phyloP scores from a whole-genome alignment of 768 basidiomycete genomes.

The Naganishia friedmannii region DNA sequence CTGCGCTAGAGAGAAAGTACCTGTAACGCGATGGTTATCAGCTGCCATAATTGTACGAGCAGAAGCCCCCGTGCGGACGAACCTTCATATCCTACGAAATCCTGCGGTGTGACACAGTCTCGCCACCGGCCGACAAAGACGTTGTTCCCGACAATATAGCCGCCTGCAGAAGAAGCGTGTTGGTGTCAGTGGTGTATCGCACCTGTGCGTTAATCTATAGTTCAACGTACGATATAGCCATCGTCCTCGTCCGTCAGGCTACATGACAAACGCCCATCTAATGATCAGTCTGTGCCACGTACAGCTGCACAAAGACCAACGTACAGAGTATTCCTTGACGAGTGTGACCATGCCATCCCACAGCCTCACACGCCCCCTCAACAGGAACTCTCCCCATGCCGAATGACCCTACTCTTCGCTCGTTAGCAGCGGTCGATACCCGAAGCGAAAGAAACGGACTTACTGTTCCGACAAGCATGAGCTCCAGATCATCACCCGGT shows the following conservation, averaged over 20 bases:
- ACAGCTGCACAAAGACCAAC: slow-evolving; percentile 20
- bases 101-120: slow-evolving; percentile 68
- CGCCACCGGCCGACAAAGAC: slow-evolving; percentile 81
- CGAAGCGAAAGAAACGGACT: not conserved
- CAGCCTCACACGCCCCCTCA: slow-evolving; percentile 47
- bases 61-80: not conserved
- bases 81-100: slow-evolving; percentile 75
- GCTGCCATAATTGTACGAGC: not conserved
- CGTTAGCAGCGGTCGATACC: not conserved
- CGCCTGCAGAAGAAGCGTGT: slow-evolving; percentile 45
- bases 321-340: slow-evolving; percentile 52
- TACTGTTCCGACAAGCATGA: slow-evolving; percentile 47
- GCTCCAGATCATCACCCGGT: slow-evolving; percentile 40
- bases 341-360: slow-evolving; percentile 52
- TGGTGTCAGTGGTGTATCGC: not conserved
- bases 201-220: not conserved
- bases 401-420: slow-evolving; percentile 39
- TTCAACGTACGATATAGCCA: slow-evolving; percentile 22
- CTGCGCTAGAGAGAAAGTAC: slow-evolving; percentile 25
- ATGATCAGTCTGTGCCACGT: not conserved
- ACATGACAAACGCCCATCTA: not conserved
- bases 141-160: slow-evolving; percentile 69
- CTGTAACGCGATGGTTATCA: not conserved
- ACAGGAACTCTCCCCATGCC: slow-evolving; percentile 51
- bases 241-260: slow-evolving; percentile 31